A percentile compares a stretch with the other conserved stretches of the same genome.
Conservation (phyloP, 208 protist species). For the Crithidia acanthocephali region DNA sequence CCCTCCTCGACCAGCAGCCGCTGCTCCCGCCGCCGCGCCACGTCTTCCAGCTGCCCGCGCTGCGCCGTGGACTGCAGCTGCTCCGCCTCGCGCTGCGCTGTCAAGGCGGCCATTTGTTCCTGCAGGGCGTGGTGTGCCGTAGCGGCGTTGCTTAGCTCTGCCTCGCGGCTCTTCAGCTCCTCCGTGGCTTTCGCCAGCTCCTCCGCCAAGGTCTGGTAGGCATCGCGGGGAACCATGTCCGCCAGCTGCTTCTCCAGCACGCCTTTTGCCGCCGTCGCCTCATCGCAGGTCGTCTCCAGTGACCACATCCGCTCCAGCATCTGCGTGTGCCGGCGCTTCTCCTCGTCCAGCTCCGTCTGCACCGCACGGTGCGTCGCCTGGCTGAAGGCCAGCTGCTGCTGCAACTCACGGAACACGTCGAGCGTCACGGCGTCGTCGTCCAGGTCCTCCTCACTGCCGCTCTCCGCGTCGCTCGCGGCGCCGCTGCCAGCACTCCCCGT, state of each 20-base stretch:
- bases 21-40: conserved; percentile 17
- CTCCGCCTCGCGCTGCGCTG: conserved; percentile 27
- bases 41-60: conserved; percentile 19
- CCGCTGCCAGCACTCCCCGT: conserved; percentile 1
- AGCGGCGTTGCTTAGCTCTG: conserved; percentile 36
- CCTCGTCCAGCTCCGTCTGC: conserved; percentile 53
- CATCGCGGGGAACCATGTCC: conserved; percentile 53
- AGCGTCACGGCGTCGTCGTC: conserved; percentile 26
- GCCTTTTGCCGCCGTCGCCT: conserved; percentile 29
- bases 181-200: conserved; percentile 39
- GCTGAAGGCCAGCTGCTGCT: conserved; percentile 49
- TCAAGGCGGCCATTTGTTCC: conserved; percentile 24
- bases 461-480: conserved; percentile 25
- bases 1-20: conserved; percentile 11
- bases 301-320: conserved; percentile 79
- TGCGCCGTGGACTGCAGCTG: conserved; percentile 11
- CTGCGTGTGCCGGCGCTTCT: conserved; percentile 54
- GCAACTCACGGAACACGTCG: conserved; percentile 38
- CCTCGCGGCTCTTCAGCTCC: conserved; percentile 29
- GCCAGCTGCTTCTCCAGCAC: conserved; percentile 30
- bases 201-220: conserved; percentile 43
- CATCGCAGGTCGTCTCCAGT: conserved; percentile 60
- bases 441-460: conserved; percentile 29
- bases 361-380: conserved; percentile 44
- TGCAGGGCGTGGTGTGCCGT: conserved; percentile 18